Evolutionary conservation across 2,329 filamentous ascomycete genomes (phyloP), one percentile per base, ranked within the genome.

Genomic region (Sporothrix schenckii): DNA sequence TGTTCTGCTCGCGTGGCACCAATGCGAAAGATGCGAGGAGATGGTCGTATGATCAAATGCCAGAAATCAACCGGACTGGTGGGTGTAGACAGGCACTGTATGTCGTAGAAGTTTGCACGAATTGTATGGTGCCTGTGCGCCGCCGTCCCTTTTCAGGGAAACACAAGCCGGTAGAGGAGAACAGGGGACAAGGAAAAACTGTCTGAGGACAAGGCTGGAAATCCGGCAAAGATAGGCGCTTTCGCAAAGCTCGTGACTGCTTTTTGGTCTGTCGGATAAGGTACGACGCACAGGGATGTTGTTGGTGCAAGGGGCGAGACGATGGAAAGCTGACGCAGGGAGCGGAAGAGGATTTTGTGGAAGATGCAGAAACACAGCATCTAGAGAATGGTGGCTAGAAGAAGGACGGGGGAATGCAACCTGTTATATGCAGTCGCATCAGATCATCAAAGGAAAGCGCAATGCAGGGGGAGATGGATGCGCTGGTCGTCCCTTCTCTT

Each of bases 41-140:
- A 24, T 65, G 68, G 58, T 69, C 68, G 68, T 69, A 66, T 69
- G 68, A 66, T 56, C 68, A 69, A 47, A 21, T 47, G 24, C 68
- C 49, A 52, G 50, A 34, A 34, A 69, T 65, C 47, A 53, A 69
- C 66, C 53, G 66, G 66, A 14, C 66, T 56, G 30, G 47, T 53
- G 47, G 27, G 47, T 66, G 63, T 66, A 13, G 34, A 34, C 41
- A 16, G 14, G 41, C 14, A 39, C 27, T 66, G 41, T 5, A 27
- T 1, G 13, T 16, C 19, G 54, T n/a, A 19, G 5, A 34, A 34
- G 27, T 16, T 6, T 50, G 60, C 24, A 50, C 49, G 65, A 53
- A 41, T 54, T 13, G 49, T 54, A 54, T 34, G 34, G 30, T 21
- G 65, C 54, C 49, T 56, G 65, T 34, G 65, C 49, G 50, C 30